phyloP scores from a whole-genome alignment of 2,329 filamentous ascomycete genomes.

The Dryadomyces sulphureus region DNA sequence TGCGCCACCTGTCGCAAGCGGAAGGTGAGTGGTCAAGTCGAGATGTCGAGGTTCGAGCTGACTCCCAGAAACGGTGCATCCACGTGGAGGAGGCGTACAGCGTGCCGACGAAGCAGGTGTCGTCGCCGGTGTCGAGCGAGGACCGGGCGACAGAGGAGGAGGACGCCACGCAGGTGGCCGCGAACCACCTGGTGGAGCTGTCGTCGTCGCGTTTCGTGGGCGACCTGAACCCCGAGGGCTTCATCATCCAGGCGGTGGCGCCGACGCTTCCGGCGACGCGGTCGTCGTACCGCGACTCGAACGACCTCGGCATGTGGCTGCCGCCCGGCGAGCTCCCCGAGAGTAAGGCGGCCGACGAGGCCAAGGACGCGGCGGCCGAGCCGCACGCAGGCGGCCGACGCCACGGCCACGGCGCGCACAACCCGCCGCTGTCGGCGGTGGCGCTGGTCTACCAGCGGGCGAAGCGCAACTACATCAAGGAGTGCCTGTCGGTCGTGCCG shows the following conservation, averaged over 20 bases:
- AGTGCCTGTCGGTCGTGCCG: conserved; percentile 33
- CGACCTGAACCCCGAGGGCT: conserved; percentile 44
- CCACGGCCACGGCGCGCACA: neutral
- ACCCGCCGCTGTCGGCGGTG: conserved; percentile 4
- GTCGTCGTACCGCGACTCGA: conserved; percentile 25
- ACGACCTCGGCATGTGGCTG: conserved; percentile 41
- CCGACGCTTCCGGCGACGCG: conserved; percentile 19
- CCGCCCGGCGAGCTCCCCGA: conserved; percentile 1
- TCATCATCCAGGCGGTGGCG: conserved; percentile 40
- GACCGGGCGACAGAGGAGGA: conserved; percentile 5
- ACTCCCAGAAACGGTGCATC: conserved; percentile 28
- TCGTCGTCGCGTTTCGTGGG: conserved; percentile 36
- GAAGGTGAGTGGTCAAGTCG: too few relatives aligned
- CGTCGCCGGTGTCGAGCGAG: neutral
- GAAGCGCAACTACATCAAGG: conserved; percentile 9
- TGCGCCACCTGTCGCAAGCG: conserved; percentile 39
- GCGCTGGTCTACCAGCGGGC: conserved; percentile 9
- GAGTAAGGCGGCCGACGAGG: neutral
- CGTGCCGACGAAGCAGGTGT: too few relatives aligned
- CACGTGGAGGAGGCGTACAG: conserved; percentile 19
- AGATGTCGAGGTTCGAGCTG: too few relatives aligned
- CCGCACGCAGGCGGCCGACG: neutral
- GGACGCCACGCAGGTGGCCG: conserved; percentile 13
- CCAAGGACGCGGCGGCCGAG: neutral
- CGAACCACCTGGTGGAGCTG: conserved; percentile 16